phyloP scores from a whole-genome alignment of 345 rosid genomes.

The Atalantia buxifolia region DNA sequence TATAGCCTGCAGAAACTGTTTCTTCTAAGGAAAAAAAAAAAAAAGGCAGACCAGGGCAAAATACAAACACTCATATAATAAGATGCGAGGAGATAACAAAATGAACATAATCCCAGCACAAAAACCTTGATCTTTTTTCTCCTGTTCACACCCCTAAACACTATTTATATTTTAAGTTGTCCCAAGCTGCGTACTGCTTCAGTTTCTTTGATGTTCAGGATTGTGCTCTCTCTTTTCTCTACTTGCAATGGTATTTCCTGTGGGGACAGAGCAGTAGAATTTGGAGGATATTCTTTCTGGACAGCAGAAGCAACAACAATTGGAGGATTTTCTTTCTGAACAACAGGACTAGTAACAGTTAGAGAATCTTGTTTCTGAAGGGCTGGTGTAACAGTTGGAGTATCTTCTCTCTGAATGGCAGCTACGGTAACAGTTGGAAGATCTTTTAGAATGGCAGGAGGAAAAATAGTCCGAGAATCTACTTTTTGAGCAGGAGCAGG shows the following conservation, averaged over 20 bases:
- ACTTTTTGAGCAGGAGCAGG: slow-evolving; percentile 20
- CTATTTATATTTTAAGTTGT: slow-evolving; percentile 52
- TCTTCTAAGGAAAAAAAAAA: slow-evolving; percentile 14
- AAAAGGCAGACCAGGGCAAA: slow-evolving; percentile 3
- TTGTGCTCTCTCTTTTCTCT: slow-evolving; percentile 32
- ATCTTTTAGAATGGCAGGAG: slow-evolving; percentile 28
- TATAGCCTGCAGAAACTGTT: slow-evolving; percentile 32
- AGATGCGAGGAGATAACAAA: slow-evolving; percentile 24
- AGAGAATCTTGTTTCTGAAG: neutral
- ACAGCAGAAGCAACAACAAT: neutral
- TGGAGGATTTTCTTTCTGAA: neutral
- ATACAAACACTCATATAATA: slow-evolving; percentile 24
- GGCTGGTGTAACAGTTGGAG: neutral
- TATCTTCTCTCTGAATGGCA: slow-evolving; percentile 28
- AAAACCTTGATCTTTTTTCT: slow-evolving; percentile 12
- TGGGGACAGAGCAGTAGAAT: slow-evolving; percentile 9
- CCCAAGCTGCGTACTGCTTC: slow-evolving; percentile 45
- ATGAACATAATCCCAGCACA: slow-evolving; percentile 30
- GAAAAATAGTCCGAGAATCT: slow-evolving; percentile 26
- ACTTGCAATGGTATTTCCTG: slow-evolving; percentile 11
- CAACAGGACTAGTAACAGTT: neutral
- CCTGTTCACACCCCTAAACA: slow-evolving; percentile 2
- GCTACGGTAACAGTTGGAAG: slow-evolving; percentile 2
- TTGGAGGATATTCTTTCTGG: slow-evolving; percentile 21
- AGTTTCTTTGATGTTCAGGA: slow-evolving; percentile 26